phyloP scores from a whole-genome alignment of 2,329 filamentous ascomycete genomes.

The Arthroderma sp. region DNA sequence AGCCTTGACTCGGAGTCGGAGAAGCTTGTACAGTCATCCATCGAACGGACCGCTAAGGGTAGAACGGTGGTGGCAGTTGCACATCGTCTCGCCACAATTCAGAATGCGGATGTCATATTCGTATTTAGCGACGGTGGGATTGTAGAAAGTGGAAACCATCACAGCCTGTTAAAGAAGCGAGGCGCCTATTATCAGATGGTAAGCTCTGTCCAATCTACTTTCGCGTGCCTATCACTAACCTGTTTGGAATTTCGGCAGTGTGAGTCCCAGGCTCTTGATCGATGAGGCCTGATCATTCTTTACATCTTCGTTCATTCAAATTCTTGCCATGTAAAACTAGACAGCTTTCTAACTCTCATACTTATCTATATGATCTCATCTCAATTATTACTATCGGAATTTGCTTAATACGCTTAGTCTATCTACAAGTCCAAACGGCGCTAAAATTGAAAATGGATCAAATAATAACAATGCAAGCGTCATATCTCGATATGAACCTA shows the following conservation, averaged over 20 bases:
- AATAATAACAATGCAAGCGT: no score
- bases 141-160: slow-evolving; percentile 47
- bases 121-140: slow-evolving; percentile 56
- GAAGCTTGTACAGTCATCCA: slow-evolving; percentile 52
- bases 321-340: no score
- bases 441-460: no score
- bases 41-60: slow-evolving; percentile 49
- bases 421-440: no score
- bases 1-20: slow-evolving; percentile 54
- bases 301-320: background rate
- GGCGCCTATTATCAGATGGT: slow-evolving; percentile 45
- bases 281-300: background rate
- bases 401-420: no score
- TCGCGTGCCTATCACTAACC: background rate
- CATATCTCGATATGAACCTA: no score
- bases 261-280: slow-evolving; percentile 10
- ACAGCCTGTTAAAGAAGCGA: slow-evolving; percentile 39
- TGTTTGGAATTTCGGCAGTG: slow-evolving; percentile 4
- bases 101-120: slow-evolving; percentile 68
- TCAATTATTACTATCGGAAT: no score
- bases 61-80: slow-evolving; percentile 63
- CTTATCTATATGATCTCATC: no score
- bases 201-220: slow-evolving; percentile 23
- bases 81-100: slow-evolving; percentile 62
- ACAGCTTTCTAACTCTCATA: no score